phyloP scores from a whole-genome alignment of 768 basidiomycete species.

The Daedalea quercina region DNA sequence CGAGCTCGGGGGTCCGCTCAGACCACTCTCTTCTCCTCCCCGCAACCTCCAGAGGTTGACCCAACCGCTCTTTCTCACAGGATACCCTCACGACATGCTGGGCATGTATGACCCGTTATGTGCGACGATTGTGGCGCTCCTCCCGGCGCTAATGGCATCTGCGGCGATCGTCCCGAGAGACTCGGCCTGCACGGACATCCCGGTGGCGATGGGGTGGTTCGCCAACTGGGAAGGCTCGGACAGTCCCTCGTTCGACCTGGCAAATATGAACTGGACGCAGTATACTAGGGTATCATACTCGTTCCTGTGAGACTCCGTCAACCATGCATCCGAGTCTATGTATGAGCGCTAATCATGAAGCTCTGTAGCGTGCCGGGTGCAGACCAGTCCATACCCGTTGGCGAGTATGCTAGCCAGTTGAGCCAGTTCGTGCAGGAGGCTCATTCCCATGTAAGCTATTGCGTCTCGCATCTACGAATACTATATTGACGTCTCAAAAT shows the following conservation, averaged over 20 bases:
- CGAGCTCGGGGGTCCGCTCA: background rate
- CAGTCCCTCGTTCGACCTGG: conserved; percentile 37
- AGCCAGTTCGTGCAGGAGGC: conserved; percentile 49
- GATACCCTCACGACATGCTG: background rate
- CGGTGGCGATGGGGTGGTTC: conserved; percentile 42
- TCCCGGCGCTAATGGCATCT: conserved; percentile 1
- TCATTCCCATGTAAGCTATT: conserved; percentile 26
- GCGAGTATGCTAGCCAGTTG: conserved; percentile 38
- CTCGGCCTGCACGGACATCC: background rate
- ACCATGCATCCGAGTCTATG: too few species aligned
- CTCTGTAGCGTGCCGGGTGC: conserved; percentile 20
- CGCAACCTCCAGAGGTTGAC: too few species aligned
- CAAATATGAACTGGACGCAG: conserved; percentile 54
- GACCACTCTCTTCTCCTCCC: background rate
- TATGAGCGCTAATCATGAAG: too few species aligned
- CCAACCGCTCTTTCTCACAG: background rate
- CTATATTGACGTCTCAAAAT: background rate
- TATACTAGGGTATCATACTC: conserved; percentile 68
- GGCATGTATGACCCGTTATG: background rate
- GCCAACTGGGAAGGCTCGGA: conserved; percentile 57
- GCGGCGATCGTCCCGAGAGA: too few species aligned
- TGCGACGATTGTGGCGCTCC: background rate
- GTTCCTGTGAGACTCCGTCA: conserved; percentile 61
- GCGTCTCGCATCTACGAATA: too few species aligned
- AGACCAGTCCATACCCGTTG: conserved; percentile 22